Evolutionary conservation across 2,329 filamentous ascomycete genomes (phyloP).

Genomic region (Monosporascus sp.): DNA sequence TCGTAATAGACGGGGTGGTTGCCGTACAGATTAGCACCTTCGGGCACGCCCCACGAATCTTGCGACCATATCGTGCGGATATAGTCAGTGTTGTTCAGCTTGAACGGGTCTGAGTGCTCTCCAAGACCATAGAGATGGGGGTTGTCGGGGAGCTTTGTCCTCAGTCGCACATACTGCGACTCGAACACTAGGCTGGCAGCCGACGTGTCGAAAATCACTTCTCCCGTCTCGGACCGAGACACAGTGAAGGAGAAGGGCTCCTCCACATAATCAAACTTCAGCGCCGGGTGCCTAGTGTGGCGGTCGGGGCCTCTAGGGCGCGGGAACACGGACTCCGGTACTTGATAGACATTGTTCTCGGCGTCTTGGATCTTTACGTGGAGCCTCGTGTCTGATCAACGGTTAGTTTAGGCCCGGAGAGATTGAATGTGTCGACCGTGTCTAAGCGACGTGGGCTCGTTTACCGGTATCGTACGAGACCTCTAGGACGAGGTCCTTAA

Average conservation of each 20-base stretch:
- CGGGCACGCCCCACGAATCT: constrained; percentile 58
- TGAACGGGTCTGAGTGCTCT: constrained; percentile 68
- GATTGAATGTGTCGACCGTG: background rate
- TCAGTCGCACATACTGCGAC: constrained; percentile 68
- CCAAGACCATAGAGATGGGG: constrained; percentile 75
- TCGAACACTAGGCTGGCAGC: constrained; percentile 66
- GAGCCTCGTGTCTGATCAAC: constrained; percentile 52
- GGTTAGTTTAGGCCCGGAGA: constrained; percentile 2
- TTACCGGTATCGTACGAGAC: constrained; percentile 58
- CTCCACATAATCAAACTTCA: constrained; percentile 29
- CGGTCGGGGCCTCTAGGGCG: constrained; percentile 39
- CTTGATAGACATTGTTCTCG: constrained; percentile 66
- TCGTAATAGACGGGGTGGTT: constrained; percentile 73
- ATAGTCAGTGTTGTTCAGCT: constrained; percentile 63
- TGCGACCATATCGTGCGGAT: constrained; percentile 65
- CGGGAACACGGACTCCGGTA: constrained; percentile 63
- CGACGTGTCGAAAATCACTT: constrained; percentile 65
- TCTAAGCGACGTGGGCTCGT: background rate
- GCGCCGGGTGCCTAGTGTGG: constrained; percentile 14
- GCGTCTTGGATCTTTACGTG: constrained; percentile 71
- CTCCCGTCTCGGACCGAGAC: constrained; percentile 29
- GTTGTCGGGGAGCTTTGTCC: constrained; percentile 62
- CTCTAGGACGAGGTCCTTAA: constrained; percentile 55
- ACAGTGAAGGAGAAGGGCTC: constrained; percentile 38
- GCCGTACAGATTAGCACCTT: constrained; percentile 64